These are phyloP conservation scores for Huntiella omanensis DNA, from an alignment of 2,329 filamentous ascomycete genomes.

Conservation along the genomic window DNA sequence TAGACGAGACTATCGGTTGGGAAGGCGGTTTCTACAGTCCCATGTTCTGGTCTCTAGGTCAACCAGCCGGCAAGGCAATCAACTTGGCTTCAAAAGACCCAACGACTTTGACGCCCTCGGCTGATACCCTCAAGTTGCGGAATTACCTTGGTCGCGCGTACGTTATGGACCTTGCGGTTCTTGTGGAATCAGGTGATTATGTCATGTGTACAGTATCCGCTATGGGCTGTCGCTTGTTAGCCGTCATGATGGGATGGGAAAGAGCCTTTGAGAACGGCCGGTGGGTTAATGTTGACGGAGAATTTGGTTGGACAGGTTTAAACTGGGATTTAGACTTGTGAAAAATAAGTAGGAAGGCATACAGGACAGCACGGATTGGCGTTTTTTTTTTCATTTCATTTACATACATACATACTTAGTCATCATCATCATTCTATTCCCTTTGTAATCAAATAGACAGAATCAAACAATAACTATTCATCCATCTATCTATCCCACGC, in stretches of 20 bases:
- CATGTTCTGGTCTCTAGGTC: slow-evolving; percentile 64
- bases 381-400: slow-evolving; percentile 7
- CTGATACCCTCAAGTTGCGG: slow-evolving; percentile 45
- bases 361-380: background rate
- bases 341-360: background rate
- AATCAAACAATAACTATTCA: background rate
- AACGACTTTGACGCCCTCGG: slow-evolving; percentile 20
- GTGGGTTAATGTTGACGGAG: slow-evolving; percentile 69
- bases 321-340: slow-evolving; percentile 15
- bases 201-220: slow-evolving; percentile 63
- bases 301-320: slow-evolving; percentile 39
- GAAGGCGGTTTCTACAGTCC: slow-evolving; percentile 71
- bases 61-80: slow-evolving; percentile 18
- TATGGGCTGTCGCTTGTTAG: slow-evolving; percentile 53
- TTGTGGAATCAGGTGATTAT: slow-evolving; percentile 47
- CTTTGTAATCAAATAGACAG: background rate
- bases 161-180: slow-evolving; percentile 58
- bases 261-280: slow-evolving; percentile 35
- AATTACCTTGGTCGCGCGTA: slow-evolving; percentile 66
- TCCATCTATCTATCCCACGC: background rate
- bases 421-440: background rate
- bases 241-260: slow-evolving; percentile 78
- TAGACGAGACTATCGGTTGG: slow-evolving; percentile 66
- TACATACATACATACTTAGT: background rate
- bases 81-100: slow-evolving; percentile 22